Base-by-base conservation (phyloP, 2,329 filamentous ascomycete species). In the Curvularia verruculosa region DNA sequence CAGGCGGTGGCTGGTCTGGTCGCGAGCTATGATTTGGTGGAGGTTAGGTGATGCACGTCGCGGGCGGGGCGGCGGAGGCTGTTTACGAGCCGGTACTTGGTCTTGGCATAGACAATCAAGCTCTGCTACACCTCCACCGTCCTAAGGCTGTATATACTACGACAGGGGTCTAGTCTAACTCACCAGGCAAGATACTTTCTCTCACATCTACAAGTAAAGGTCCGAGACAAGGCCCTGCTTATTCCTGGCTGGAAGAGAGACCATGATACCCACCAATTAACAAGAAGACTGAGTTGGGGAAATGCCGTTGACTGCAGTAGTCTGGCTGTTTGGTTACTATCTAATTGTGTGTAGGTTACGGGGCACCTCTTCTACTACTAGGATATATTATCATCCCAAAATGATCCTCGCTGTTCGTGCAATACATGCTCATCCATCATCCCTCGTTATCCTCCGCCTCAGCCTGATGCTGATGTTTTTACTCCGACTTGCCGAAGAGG, bases 401-500 rank as follows among this genome's bases (percentile, higher is more conserved):
- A 56, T 62, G 60, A 58, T 61, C 61, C 64, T 67, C 72, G 51
- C 71, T 69, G 49, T 71, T 71, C 61, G 51, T 67, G 60, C 63
- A 54, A 63, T 66, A 54, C 64, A 60, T 63, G 60, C 57, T 63
- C 47, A 21, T 58, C 37, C 46, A 15, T 49, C 21, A 15, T 41
- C 36, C 40, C n/a, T 39, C 49, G 60, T 29, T 56, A 34, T 43
- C 49, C 23, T 70, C 71, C 52, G 39, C 48, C 29, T 45, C 46
- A 48, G 19, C 13, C 46, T 40, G 48, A 46, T 41, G 37, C 26
- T 39, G 10, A 39, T 36, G 21, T 37, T 80, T 75, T 77, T 84
- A 82, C 66, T 80, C 61, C n/a, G 67, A 56, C 69, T 74, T 82
- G 53, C 59, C 54, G 82, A 97, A 96, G 56, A 96, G 83, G 66